Evolutionary conservation across 2,329 filamentous ascomycete species (phyloP).

Genomic region (Alternaria arborescens): DNA sequence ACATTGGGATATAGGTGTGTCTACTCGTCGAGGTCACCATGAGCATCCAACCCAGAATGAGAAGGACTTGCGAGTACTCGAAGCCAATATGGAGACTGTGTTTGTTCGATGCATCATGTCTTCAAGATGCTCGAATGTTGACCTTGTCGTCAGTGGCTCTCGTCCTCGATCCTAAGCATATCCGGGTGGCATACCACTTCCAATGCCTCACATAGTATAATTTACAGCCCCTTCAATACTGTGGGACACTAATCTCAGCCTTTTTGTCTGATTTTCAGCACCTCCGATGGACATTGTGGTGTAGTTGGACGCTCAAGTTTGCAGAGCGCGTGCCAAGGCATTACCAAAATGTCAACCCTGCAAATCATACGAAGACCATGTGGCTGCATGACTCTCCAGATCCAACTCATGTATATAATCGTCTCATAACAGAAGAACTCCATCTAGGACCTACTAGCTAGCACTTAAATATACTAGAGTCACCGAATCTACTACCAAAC

Average conservation of each 20-base stretch:
- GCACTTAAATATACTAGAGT: too few species aligned
- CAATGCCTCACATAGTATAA: neutral
- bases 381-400: too few species aligned
- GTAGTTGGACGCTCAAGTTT: neutral
- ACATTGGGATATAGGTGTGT: neutral
- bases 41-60: neutral
- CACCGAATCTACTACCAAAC: too few species aligned
- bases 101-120: constrained; percentile 14
- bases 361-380: neutral
- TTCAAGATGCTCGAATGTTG: neutral
- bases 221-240: too few species aligned
- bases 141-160: constrained; percentile 8
- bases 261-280: neutral
- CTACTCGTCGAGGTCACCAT: constrained; percentile 1
- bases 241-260: too few species aligned
- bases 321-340: neutral
- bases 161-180: too few species aligned
- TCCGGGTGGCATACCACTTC: neutral
- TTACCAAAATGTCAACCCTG: neutral
- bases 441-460: too few species aligned
- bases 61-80: neutral
- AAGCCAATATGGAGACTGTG: neutral
- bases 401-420: too few species aligned
- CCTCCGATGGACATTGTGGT: neutral
- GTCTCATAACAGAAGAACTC: too few species aligned